These are phyloP conservation scores for Gracilaria vermiculophylla DNA, from an alignment of 23 red algal genomes.

Conservation along the genomic window DNA sequence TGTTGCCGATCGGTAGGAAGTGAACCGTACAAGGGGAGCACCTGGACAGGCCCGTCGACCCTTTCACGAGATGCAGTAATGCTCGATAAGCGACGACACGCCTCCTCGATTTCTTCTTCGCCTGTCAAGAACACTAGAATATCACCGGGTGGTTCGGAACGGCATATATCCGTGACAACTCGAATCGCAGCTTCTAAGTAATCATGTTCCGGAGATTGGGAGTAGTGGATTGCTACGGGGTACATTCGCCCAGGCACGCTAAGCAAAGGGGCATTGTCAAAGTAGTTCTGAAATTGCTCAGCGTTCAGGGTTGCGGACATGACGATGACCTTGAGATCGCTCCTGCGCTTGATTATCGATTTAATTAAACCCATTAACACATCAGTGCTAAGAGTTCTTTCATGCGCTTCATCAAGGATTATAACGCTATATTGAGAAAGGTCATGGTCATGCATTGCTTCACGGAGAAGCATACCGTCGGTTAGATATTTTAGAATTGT, in stretches of 20 bases:
- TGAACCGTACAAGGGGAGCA: conserved; percentile 87
- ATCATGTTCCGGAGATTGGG: conserved; percentile 70
- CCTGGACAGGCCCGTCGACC: conserved; percentile 52
- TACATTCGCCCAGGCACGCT: conserved; percentile 89
- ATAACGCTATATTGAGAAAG: conserved; percentile 73
- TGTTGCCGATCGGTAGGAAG: conserved; percentile 77
- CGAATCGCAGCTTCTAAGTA: conserved; percentile 85
- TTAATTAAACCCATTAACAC: conserved; percentile 98
- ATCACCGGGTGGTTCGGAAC: conserved; percentile 80
- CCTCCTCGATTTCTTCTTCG: conserved; percentile 97
- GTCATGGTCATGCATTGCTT: conserved; percentile 78
- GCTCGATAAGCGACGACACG: conserved; percentile 52
- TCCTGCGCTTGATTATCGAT: conserved; percentile 40
- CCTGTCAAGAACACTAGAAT: conserved; percentile 95
- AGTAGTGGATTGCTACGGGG: conserved; percentile 85
- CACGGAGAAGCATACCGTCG: conserved; percentile 98
- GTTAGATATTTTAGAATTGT: conserved; percentile 93
- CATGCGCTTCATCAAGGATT: conserved; percentile 97
- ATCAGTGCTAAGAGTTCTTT: conserved; percentile 95
- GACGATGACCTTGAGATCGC: conserved; percentile 85
- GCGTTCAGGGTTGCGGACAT: conserved; percentile 97
- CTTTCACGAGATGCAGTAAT: conserved; percentile 7
- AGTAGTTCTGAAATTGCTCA: conserved; percentile 86
- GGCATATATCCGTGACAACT: conserved; percentile 69
- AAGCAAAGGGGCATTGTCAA: conserved; percentile 84